A percentile compares a stretch with the other conserved stretches of the same genome.
phyloP scores from a whole-genome alignment of 441 rosid species.

The Corymbia calophylla region DNA sequence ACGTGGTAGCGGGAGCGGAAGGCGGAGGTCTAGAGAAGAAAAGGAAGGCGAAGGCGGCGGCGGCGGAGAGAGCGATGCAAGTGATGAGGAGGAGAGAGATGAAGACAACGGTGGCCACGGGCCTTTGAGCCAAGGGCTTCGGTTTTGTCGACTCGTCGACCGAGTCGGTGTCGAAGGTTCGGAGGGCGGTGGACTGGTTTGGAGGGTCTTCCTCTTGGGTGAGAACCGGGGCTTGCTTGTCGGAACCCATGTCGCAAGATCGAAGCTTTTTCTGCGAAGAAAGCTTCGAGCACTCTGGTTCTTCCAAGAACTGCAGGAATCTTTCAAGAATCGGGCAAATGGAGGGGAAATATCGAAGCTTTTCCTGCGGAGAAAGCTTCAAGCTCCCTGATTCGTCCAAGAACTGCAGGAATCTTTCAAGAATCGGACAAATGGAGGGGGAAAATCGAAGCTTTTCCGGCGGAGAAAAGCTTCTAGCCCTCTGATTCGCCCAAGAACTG shows the following conservation, averaged over 20 bases:
- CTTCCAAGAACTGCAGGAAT: neutral
- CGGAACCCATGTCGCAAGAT: slow-evolving; percentile 24
- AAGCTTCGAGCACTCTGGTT: neutral
- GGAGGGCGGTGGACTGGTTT: slow-evolving; percentile 37
- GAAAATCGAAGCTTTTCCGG: neutral
- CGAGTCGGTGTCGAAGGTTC: slow-evolving; percentile 35
- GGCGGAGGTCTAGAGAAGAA: too few species aligned
- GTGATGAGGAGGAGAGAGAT: slow-evolving; percentile 42
- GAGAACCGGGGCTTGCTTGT: slow-evolving; percentile 23
- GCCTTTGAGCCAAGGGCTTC: neutral
- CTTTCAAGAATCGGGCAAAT: neutral
- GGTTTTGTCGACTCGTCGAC: slow-evolving; percentile 7
- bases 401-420: neutral
- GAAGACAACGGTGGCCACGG: slow-evolving; percentile 37
- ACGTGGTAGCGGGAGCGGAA: neutral
- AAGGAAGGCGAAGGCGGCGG: slow-evolving; percentile 33
- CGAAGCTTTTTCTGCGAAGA: neutral
- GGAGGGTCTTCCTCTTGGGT: slow-evolving; percentile 30
- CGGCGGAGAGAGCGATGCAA: slow-evolving; percentile 58
- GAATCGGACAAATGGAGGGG: neutral
- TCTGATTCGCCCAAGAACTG: neutral
- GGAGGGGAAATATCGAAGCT: neutral
- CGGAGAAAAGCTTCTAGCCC: neutral
- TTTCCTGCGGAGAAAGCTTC: neutral
- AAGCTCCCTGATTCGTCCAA: neutral